Percentiles rank a stretch among this genome's conserved stretches.
These are phyloP conservation scores for Microsporum canis DNA, from an alignment of 2,329 filamentous ascomycete genomes.

Conservation along the genomic window DNA sequence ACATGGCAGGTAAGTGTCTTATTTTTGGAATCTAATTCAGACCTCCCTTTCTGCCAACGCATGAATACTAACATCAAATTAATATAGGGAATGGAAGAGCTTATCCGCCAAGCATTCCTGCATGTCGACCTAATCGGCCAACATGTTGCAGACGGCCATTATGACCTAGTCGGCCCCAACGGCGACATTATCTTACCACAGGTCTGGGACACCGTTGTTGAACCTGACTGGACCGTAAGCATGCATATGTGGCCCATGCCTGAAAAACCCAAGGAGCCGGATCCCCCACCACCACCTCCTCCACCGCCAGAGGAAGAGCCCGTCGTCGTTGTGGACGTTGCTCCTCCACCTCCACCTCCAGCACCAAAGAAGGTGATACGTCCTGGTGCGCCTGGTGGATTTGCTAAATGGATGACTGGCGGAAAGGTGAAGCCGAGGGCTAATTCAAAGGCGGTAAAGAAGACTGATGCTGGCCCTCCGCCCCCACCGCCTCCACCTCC, in stretches of 20 bases:
- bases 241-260: slow-evolving; percentile 58
- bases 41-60: background rate
- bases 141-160: slow-evolving; percentile 66
- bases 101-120: slow-evolving; percentile 73
- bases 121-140: slow-evolving; percentile 66
- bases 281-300: slow-evolving; percentile 21
- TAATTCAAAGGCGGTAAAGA: slow-evolving; percentile 39
- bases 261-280: slow-evolving; percentile 37
- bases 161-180: slow-evolving; percentile 67
- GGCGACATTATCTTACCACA: slow-evolving; percentile 72
- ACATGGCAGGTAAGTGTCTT: slow-evolving; percentile 63
- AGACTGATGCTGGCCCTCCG: slow-evolving; percentile 25
- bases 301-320: slow-evolving; percentile 15
- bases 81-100: slow-evolving; percentile 65
- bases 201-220: slow-evolving; percentile 69
- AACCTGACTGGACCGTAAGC: slow-evolving; percentile 62
- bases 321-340: slow-evolving; percentile 19
- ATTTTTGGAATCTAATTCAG: background rate
- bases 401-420: slow-evolving; percentile 38
- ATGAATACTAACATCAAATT: slow-evolving; percentile 17
- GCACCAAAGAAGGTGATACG: slow-evolving; percentile 25
- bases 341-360: slow-evolving; percentile 13
- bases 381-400: slow-evolving; percentile 25
- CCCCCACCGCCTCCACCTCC: background rate
- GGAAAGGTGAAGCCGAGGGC: slow-evolving; percentile 21